A percentile compares a stretch with the other conserved stretches of the same genome.
These are phyloP conservation scores for Botrytis pseudocinerea DNA, from an alignment of 2,329 filamentous ascomycete genomes.

Conservation along the genomic window DNA sequence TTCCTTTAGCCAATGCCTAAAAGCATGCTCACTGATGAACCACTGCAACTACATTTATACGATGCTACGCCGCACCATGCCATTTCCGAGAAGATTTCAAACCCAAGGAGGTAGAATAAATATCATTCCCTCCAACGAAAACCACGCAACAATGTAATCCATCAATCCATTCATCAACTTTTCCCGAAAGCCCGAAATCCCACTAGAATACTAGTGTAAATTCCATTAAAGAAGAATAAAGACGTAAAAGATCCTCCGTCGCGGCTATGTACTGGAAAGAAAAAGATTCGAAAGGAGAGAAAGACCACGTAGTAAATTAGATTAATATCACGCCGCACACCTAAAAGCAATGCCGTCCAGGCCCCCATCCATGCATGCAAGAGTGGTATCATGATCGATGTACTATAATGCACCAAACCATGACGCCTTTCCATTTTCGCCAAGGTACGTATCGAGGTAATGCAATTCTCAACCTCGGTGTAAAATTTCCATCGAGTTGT, in stretches of 20 bases:
- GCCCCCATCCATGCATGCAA: slow-evolving; percentile 18
- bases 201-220: not conserved
- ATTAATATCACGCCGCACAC: slow-evolving; percentile 18
- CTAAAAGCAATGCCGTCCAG: slow-evolving; percentile 20
- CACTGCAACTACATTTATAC: slow-evolving; percentile 17
- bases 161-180: not conserved
- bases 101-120: not conserved
- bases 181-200: not conserved
- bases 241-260: not conserved
- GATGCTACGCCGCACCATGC: not conserved
- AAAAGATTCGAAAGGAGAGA: slow-evolving; percentile 4
- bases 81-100: not conserved
- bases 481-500: not conserved
- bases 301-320: slow-evolving; percentile 11
- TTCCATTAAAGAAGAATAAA: slow-evolving; percentile 1
- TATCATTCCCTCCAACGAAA: not conserved
- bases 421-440: slow-evolving; percentile 20
- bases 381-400: slow-evolving; percentile 21
- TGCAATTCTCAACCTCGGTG: slow-evolving; percentile 5
- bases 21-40: not conserved
- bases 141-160: not conserved
- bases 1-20: not conserved
- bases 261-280: slow-evolving; percentile 11
- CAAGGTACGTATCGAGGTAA: slow-evolving; percentile 19
- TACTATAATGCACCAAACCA: slow-evolving; percentile 20